These are phyloP conservation scores for Phytopythium boreale DNA, from an alignment of 352 stramenopile genomes.

Conservation along the genomic window DNA sequence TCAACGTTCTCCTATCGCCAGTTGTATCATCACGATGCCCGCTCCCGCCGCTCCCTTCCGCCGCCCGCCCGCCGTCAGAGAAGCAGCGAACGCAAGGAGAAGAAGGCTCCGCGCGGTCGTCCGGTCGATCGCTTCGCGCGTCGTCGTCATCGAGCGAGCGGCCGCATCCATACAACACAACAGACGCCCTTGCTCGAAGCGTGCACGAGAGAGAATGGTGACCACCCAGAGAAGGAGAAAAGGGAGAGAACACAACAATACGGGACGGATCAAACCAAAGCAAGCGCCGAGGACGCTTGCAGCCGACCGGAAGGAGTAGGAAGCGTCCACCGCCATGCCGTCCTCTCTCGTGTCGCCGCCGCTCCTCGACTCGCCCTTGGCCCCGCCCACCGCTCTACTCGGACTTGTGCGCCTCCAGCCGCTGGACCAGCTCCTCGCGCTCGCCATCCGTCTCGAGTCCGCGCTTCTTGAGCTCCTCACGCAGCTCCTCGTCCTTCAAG, in stretches of 20 bases:
- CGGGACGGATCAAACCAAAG: constrained; percentile 5
- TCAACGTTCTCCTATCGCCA: not conserved
- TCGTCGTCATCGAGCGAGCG: not conserved
- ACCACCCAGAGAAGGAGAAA: not conserved
- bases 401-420: constrained; percentile 9
- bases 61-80: not conserved
- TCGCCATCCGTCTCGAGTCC: constrained; percentile 13
- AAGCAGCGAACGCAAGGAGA: not conserved
- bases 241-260: constrained; percentile 8
- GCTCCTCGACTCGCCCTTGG: constrained; percentile 1
- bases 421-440: constrained; percentile 12
- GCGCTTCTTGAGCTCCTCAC: constrained; percentile 16
- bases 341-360: not conserved
- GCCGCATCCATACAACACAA: not conserved
- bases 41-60: not conserved
- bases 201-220: constrained; percentile 8
- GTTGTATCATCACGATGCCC: not conserved
- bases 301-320: not conserved
- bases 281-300: not conserved
- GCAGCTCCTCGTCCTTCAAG: constrained; percentile 21
- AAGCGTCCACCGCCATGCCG: not conserved
- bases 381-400: constrained; percentile 12
- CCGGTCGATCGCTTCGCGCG: not conserved
- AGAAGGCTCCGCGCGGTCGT: not conserved
- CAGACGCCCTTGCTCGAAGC: not conserved